A percentile compares a stretch with the other conserved stretches of the same genome.
Evolutionary conservation across 2,329 filamentous ascomycete species (phyloP).

Genomic region (Exophiala mesophila): DNA sequence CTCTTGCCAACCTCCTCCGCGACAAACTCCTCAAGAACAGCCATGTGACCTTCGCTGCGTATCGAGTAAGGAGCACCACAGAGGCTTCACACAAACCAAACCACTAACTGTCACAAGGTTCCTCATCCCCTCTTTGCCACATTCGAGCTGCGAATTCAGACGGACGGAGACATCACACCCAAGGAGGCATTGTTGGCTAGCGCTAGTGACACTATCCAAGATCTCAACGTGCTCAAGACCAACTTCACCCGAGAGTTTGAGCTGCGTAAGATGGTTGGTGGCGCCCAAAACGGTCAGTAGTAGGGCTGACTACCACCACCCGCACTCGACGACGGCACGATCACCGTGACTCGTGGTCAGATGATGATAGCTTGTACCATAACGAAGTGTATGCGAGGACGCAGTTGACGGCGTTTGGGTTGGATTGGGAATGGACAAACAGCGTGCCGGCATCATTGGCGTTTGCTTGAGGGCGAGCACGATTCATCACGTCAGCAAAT

Average conservation of each 20-base stretch:
- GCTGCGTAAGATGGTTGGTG: constrained; percentile 75
- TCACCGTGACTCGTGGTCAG: too few species aligned
- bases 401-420: too few species aligned
- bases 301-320: too few species aligned
- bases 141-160: constrained; percentile 79
- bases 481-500: too few species aligned
- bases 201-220: constrained; percentile 75
- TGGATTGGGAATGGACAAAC: too few species aligned
- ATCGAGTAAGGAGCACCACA: constrained; percentile 62
- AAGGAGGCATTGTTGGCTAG: constrained; percentile 78
- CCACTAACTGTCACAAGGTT: constrained; percentile 28
- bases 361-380: too few species aligned
- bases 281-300: constrained; percentile 45
- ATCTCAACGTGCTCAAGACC: constrained; percentile 72
- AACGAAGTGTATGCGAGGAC: too few species aligned
- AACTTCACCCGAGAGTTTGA: constrained; percentile 93
- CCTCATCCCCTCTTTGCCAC: constrained; percentile 45
- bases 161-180: constrained; percentile 81
- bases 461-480: too few species aligned
- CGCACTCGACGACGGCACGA: too few species aligned
- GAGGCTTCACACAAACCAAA: neutral
- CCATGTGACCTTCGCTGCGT: constrained; percentile 84
- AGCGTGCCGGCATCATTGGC: too few species aligned
- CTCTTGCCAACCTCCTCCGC: constrained; percentile 82
- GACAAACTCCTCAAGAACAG: constrained; percentile 79